Base-by-base conservation (phyloP, 2,329 filamentous ascomycete species). In the Pyrenophora graminea region DNA sequence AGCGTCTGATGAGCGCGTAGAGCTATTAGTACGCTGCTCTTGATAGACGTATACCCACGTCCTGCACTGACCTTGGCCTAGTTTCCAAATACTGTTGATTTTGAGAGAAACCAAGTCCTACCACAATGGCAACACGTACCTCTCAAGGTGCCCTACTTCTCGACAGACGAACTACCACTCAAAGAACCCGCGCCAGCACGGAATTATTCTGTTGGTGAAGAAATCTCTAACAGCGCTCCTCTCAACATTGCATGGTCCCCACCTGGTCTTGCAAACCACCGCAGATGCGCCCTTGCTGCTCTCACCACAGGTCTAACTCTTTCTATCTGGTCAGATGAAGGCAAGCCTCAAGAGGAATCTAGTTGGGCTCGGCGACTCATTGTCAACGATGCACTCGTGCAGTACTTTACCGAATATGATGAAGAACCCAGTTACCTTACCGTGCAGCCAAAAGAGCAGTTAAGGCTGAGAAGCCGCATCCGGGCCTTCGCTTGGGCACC, bases 171-270 rank as follows among this genome's bases (percentile, higher is more conserved):
- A 62, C 52, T 78, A 2, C 74, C 76, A 3, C 55, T 72, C 17
- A 76, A 77, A 43, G 66, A 77, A 9, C 78, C 81, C 8, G 74
- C 79, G 13, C 71, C 75, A 10, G 74, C 78, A 25, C 61, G 73
- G 12, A 69, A 75, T 15, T 82, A 81, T 61, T 85, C 83, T 0
- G 63, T 85, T 19, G 84, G 82, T 2, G 81, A 84, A 55, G 84
- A 86, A 61, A 78, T 83, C 45, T 85, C 83, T 0, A 62, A 71
- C 2, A 80, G 80, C 52, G 72, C 73, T 36, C 77, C 82, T 2
- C 67, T 76, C n/a, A 70, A 71, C 2, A 61, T 85, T 18, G 71
- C 76, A 7, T 86, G 84, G 84, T 86, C 83, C 4, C 74, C 80
- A 2, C 74, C 79, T 6, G 83, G 83, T 2, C 68, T 85, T 33